Percentiles rank a stretch among this genome's conserved stretches.
Evolutionary conservation across 192 early-diverging fungal species (phyloP).

Genomic region (Coemansia sp.): DNA sequence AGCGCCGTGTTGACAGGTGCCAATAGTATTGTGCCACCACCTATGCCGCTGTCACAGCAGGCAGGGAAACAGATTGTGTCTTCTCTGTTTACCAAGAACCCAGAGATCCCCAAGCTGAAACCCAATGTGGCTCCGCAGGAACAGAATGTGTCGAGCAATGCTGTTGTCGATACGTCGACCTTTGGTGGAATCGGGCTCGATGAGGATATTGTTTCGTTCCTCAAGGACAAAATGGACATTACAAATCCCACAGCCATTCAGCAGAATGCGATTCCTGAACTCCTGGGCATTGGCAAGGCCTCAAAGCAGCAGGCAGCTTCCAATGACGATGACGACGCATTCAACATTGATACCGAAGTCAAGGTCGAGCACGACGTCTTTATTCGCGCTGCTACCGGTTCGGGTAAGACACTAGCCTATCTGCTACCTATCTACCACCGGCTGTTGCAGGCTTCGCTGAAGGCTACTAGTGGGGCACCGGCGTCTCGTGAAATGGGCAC

Average conservation of each 20-base stretch:
- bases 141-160: conserved; percentile 40
- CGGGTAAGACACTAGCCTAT: conserved; percentile 96
- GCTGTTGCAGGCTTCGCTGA: conserved; percentile 64
- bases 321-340: conserved; percentile 17
- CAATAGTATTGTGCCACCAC: too few relatives aligned
- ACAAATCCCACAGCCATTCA: conserved; percentile 86
- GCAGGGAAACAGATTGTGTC: conserved; percentile 63
- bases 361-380: conserved; percentile 69
- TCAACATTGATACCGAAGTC: conserved; percentile 46
- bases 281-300: neutral
- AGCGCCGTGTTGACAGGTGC: conserved; percentile 17
- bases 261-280: conserved; percentile 53
- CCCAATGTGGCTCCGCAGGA: conserved; percentile 15
- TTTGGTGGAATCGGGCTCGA: conserved; percentile 81
- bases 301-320: neutral
- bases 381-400: conserved; percentile 95
- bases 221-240: conserved; percentile 73
- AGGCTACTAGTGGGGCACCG: conserved; percentile 21
- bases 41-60: conserved; percentile 54
- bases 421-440: conserved; percentile 89
- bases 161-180: conserved; percentile 46
- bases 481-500: conserved; percentile 76
- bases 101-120: conserved; percentile 49
- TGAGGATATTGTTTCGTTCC: conserved; percentile 60
- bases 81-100: conserved; percentile 79